Base-by-base conservation (phyloP, 1,139 yeast species). In the Meyerozyma elateridarum region DNA sequence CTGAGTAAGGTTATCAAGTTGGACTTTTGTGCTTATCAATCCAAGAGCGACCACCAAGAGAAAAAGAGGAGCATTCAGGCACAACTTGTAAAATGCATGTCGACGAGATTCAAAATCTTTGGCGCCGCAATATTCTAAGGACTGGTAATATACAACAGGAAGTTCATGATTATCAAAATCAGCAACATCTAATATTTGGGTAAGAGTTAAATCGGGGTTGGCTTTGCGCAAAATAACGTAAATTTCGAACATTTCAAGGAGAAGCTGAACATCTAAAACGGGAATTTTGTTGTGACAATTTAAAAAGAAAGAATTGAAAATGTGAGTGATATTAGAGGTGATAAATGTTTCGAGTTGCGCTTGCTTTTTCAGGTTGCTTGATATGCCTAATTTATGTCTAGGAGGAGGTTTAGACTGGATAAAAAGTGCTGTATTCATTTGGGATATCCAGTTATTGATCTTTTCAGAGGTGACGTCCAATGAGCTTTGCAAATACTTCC, bases 221-320 rank as follows among this genome's bases (percentile, higher is more conserved):
- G 46, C 37, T 6, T 42, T 36, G 11, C 37, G 35, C 27, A 63
- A 38, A 11, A 51, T 25, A 32, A 57, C 54, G 39, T 49, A 58
- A 7, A 54, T 48, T 34, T 59, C 64, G 20, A 64, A 43, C 15
- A 51, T 46, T 36, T 60, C 68, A 30, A 63, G 41, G 22, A 64
- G 48, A 22, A 49, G 51, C 18, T 56, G 44, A 19, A 54, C 49
- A 36, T 62, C 64, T 13, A 64, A 38, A 6, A 61, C 51, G 2
- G 70, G 70, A 6, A 58, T 43, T 36, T 62, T 63, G 2, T 66
- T 49, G 40, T 61, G 62, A 31, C 60, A 57, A 37, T 61, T 58
- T 17, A 59, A 42, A 35, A 64, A 54, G 34, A 56, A 64, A 8
- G 66, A 58, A 36, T 58, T 60, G 22, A 61, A 26, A 15, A 16